Evolutionary conservation across 768 basidiomycete genomes (phyloP), one percentile per base, ranked within the genome.

Genomic region (Mycena indigotica): DNA sequence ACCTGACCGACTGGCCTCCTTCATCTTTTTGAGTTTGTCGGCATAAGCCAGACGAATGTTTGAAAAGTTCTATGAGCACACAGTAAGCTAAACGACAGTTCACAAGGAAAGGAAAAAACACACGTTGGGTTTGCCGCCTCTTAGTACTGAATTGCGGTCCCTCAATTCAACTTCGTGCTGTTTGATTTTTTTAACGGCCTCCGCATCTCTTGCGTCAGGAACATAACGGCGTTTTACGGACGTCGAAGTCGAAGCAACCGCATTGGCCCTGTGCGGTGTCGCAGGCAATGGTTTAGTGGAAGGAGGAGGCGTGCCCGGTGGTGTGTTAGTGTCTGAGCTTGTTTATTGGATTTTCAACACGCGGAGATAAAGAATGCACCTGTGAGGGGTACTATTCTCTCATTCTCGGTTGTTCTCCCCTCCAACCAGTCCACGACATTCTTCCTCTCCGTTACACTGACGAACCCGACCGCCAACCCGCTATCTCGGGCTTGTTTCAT

Each of bases 361-460:
- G 41, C 21, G 5, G 24, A 50, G 12, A 56, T 8, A 24, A 41
- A 10, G 57, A 26, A 30, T 80, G 64, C 59, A 82, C 83, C 74
- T 59, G 66, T 32, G 51, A 81, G 70, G 28, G 80, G 75, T 48
- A 80, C 74, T 61, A 86, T 76, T 24, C 81, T 76, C n/a, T 81
- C 79, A 46, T 83, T 78, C 41, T 80, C 76, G 4, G 68, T 56
- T 13, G 72, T 69, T 65, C 75, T 79, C 30, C 90, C 86, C 65
- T 89, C 85, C 41, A 98, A 69, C 86, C 90, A 98, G 51, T 95
- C 94, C 30, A 92, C 84, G 0, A 96, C 86, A 44, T 79, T 80
- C 75, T 91, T 93, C 60, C 95, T 78, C 73, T 97, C 95, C 2
- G 93, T 92, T 29, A 93, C 85, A 63, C 89, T 87, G 35, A 98